Conservation (phyloP, 352 stramenopile species). For the Phytophthora macrochlamydospora region DNA sequence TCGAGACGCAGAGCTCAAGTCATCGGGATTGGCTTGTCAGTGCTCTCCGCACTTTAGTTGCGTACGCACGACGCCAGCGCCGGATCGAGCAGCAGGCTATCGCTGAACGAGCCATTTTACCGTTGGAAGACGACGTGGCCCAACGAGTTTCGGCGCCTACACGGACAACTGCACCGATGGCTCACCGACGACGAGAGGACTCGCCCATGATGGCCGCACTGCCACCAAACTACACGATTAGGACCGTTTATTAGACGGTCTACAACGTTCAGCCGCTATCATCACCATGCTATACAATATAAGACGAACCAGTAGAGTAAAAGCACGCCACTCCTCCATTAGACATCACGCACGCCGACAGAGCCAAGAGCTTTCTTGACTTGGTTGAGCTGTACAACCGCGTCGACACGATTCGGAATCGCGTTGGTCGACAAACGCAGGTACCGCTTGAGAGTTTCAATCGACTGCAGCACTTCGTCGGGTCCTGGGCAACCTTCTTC, state of each 20-base stretch:
- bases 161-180: background rate
- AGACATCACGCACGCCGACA: slow-evolving; percentile 24
- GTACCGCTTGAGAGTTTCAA: slow-evolving; percentile 78
- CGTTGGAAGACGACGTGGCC: slow-evolving; percentile 40
- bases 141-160: background rate
- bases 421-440: slow-evolving; percentile 60
- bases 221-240: slow-evolving; percentile 33
- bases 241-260: slow-evolving; percentile 36
- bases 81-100: slow-evolving; percentile 80
- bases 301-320: too few relatives aligned
- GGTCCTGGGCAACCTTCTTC: slow-evolving; percentile 55
- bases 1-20: slow-evolving; percentile 76
- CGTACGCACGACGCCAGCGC: slow-evolving; percentile 75
- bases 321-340: background rate
- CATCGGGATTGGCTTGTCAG: slow-evolving; percentile 87
- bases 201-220: slow-evolving; percentile 16
- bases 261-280: background rate
- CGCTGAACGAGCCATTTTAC: slow-evolving; percentile 55
- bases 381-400: slow-evolving; percentile 76
- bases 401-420: slow-evolving; percentile 58
- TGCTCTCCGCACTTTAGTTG: slow-evolving; percentile 73
- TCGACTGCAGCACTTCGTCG: slow-evolving; percentile 61
- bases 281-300: too few relatives aligned
- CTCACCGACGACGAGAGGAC: slow-evolving; percentile 16
- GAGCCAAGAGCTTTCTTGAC: slow-evolving; percentile 61